These are phyloP conservation scores for Infundibulicybe gibba DNA, from an alignment of 768 basidiomycete species.

Conservation along the genomic window DNA sequence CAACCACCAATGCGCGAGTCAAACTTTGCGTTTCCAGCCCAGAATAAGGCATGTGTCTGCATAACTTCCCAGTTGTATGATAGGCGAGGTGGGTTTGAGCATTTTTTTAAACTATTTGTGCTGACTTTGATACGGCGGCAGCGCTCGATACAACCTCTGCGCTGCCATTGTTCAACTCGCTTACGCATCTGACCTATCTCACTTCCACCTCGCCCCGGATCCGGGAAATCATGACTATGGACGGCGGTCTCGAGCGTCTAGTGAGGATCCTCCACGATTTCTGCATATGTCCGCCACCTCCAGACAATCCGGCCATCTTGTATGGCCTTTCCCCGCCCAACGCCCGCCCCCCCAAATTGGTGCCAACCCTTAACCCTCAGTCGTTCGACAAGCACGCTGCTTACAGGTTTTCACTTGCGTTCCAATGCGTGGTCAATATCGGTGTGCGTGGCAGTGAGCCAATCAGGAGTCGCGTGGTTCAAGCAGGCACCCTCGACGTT, in stretches of 20 bases:
- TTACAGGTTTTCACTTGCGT: conserved; percentile 87
- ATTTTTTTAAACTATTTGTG: neutral
- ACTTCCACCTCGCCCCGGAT: conserved; percentile 97
- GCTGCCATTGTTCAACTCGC: conserved; percentile 70
- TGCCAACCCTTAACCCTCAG: conserved; percentile 63
- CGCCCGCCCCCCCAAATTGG: conserved; percentile 48
- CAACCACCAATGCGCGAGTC: conserved; percentile 75
- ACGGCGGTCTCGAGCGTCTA: conserved; percentile 94
- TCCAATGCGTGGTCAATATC: conserved; percentile 96
- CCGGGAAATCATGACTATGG: conserved; percentile 97
- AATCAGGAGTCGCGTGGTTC: conserved; percentile 88
- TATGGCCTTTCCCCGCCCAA: conserved; percentile 75
- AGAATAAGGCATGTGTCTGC: conserved; percentile 93
- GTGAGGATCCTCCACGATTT: conserved; percentile 90
- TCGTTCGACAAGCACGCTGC: conserved; percentile 81
- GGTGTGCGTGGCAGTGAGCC: conserved; percentile 93
- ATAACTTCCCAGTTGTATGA: conserved; percentile 95
- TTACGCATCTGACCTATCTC: conserved; percentile 93
- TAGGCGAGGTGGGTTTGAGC: conserved; percentile 67
- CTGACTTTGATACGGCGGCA: conserved; percentile 13
- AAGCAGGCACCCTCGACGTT: conserved; percentile 90
- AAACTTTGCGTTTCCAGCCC: conserved; percentile 91
- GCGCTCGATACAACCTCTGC: conserved; percentile 51
- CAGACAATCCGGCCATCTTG: conserved; percentile 70
- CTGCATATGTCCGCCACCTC: conserved; percentile 78